A percentile compares a stretch with the other conserved stretches of the same genome.
Evolutionary conservation across 805 yeast genomes (phyloP).

Genomic region (Spathaspora arborariae): DNA sequence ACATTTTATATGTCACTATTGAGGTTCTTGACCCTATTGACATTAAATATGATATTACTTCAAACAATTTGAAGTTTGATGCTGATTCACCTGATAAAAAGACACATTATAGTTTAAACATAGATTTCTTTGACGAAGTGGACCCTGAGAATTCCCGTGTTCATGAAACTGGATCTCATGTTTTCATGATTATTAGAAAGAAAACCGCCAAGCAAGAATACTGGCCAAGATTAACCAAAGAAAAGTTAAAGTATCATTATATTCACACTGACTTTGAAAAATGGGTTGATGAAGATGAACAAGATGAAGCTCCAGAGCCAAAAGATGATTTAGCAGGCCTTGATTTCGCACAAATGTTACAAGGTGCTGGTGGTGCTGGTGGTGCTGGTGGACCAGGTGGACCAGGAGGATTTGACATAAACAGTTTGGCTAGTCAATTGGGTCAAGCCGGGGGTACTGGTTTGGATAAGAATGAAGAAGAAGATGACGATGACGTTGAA

Average conservation of each 20-base stretch:
- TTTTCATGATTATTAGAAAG: slow-evolving; percentile 67
- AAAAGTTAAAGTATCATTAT: slow-evolving; percentile 71
- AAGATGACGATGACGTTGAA: slow-evolving; percentile 19
- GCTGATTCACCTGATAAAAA: slow-evolving; percentile 43
- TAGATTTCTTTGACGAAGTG: slow-evolving; percentile 76
- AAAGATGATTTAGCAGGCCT: slow-evolving; percentile 33
- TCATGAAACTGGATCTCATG: slow-evolving; percentile 52
- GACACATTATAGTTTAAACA: slow-evolving; percentile 55
- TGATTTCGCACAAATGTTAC: slow-evolving; percentile 30
- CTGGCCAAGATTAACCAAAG: slow-evolving; percentile 96
- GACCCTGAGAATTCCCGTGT: slow-evolving; percentile 62
- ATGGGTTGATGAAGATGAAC: slow-evolving; percentile 99
- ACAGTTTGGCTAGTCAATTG: slow-evolving; percentile 39
- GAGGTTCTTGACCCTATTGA: slow-evolving; percentile 65
- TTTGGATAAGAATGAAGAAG: slow-evolving; percentile 21
- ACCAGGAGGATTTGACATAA: slow-evolving; percentile 28
- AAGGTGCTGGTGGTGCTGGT: slow-evolving; percentile 30
- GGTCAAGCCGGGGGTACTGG: slow-evolving; percentile 34
- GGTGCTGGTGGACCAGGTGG: slow-evolving; percentile 23
- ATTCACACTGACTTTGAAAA: slow-evolving; percentile 93
- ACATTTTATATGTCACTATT: slow-evolving; percentile 71
- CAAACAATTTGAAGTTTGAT: slow-evolving; percentile 48
- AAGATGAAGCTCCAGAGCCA: slow-evolving; percentile 61
- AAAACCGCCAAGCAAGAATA: slow-evolving; percentile 63
- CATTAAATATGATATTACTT: slow-evolving; percentile 59